These are phyloP conservation scores for Naegleria lovaniensis DNA, from an alignment of 208 protist species.

Conservation along the genomic window DNA sequence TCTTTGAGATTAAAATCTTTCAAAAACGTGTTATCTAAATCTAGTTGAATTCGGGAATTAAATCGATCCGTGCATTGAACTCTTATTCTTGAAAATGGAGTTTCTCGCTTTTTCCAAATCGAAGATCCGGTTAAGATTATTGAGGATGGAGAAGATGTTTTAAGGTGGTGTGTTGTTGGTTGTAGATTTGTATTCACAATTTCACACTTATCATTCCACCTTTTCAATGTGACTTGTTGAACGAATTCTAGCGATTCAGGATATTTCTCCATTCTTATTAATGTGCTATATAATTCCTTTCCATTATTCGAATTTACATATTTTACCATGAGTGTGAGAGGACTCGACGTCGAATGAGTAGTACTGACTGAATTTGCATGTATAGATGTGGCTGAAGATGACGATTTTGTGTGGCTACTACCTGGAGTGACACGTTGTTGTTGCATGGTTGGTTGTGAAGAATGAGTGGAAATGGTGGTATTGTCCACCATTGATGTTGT, in stretches of 20 bases:
- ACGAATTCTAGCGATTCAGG: no score
- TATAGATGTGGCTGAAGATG: no score
- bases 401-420: no score
- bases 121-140: no score
- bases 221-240: not conserved
- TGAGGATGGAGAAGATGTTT: not conserved
- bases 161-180: not conserved
- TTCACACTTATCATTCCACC: not conserved
- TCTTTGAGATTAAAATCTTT: not conserved
- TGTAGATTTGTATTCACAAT: not conserved
- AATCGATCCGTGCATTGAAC: not conserved
- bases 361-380: no score
- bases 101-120: no score
- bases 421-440: no score
- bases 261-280: not conserved
- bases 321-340: not conserved
- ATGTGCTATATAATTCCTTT: not conserved
- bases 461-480: no score
- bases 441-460: no score
- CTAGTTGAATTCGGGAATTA: not conserved
- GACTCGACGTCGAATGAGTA: not conserved
- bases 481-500: no score
- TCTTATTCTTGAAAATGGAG: no score
- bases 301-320: not conserved
- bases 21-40: not conserved